phyloP scores from a whole-genome alignment of 805 yeast genomes.

The Tetrapisispora iriomotensis region DNA sequence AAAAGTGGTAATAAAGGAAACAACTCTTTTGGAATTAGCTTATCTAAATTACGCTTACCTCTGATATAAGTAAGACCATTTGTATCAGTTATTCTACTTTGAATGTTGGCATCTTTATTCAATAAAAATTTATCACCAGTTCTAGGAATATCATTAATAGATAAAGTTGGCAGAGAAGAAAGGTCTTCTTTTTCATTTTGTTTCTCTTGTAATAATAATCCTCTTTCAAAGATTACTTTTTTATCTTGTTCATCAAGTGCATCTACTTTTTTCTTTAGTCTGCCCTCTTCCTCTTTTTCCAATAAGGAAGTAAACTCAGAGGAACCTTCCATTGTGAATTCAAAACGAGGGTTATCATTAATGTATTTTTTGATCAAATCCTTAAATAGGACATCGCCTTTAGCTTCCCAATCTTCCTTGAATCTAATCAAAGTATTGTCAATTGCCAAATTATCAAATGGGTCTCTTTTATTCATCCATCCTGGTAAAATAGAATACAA shows the following conservation, averaged over 20 bases:
- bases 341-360: slow-evolving; percentile 47
- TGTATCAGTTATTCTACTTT: slow-evolving; percentile 52
- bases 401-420: slow-evolving; percentile 44
- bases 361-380: slow-evolving; percentile 47
- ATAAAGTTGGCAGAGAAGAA: slow-evolving; percentile 69
- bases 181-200: slow-evolving; percentile 67
- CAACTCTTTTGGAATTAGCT: slow-evolving; percentile 47
- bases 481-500: slow-evolving; percentile 68
- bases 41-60: slow-evolving; percentile 50
- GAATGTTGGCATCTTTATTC: slow-evolving; percentile 28
- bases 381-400: slow-evolving; percentile 51
- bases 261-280: slow-evolving; percentile 38
- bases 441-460: slow-evolving; percentile 57
- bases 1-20: slow-evolving; percentile 69
- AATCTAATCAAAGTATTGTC: slow-evolving; percentile 51
- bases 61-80: slow-evolving; percentile 75
- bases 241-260: slow-evolving; percentile 46
- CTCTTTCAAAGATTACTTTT: slow-evolving; percentile 48
- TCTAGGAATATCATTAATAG: slow-evolving; percentile 61
- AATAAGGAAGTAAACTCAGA: slow-evolving; percentile 42
- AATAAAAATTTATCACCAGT: slow-evolving; percentile 35
- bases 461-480: slow-evolving; percentile 78
- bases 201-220: slow-evolving; percentile 45
- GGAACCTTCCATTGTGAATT: slow-evolving; percentile 68
- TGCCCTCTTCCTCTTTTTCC: slow-evolving; percentile 44